A percentile compares a stretch with the other conserved stretches of the same genome.
These are phyloP conservation scores for Blastosporella zonata DNA, from an alignment of 1,284 basidiomycete genomes.

Conservation along the genomic window DNA sequence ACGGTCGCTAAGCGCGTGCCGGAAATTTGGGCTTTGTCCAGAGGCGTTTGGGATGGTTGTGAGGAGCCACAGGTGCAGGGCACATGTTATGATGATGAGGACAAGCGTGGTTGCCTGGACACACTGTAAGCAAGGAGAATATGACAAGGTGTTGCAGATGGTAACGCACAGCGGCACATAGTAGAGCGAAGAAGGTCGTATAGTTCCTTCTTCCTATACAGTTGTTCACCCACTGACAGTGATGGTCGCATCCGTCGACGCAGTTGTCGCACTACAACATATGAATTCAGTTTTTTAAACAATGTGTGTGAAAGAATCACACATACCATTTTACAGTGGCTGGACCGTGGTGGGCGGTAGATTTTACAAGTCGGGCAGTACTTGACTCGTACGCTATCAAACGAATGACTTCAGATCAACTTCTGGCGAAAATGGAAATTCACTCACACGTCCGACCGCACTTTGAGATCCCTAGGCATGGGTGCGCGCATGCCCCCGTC, in stretches of 20 bases:
- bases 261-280: slow-evolving; percentile 83
- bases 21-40: slow-evolving; percentile 50
- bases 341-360: slow-evolving; percentile 87
- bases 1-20: slow-evolving; percentile 45
- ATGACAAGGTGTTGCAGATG: not conserved
- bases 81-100: slow-evolving; percentile 79
- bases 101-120: slow-evolving; percentile 63
- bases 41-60: slow-evolving; percentile 32
- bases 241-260: slow-evolving; percentile 87
- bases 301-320: slow-evolving; percentile 8
- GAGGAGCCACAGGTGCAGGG: slow-evolving; percentile 74
- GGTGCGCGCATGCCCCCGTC: slow-evolving; percentile 62
- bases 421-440: not conserved
- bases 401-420: slow-evolving; percentile 8
- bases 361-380: slow-evolving; percentile 89
- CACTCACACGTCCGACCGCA: slow-evolving; percentile 76
- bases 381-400: slow-evolving; percentile 75
- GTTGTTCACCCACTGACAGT: slow-evolving; percentile 95
- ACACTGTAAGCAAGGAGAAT: not conserved
- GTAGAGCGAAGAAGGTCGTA: slow-evolving; percentile 80
- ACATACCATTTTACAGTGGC: slow-evolving; percentile 85
- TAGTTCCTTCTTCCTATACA: slow-evolving; percentile 93
- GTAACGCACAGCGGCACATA: slow-evolving; percentile 67
- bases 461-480: slow-evolving; percentile 76
- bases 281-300: slow-evolving; percentile 3